Evolutionary conservation across 768 basidiomycete species (phyloP), one percentile per base, ranked within the genome.

Genomic region (Tulasnella sp.): DNA sequence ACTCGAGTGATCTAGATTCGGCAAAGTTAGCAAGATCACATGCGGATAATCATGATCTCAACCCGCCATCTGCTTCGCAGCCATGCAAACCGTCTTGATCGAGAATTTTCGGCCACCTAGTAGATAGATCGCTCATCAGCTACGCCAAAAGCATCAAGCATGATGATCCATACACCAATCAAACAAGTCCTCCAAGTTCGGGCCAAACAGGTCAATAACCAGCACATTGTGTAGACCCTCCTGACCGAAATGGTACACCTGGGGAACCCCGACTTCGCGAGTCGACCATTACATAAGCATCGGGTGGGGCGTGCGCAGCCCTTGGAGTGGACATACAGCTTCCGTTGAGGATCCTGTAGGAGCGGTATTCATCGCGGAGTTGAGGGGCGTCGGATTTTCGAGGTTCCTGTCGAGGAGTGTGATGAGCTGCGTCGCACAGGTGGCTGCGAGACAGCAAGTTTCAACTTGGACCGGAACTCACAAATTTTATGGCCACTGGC

Each of bases 31-130:
- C 39, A 66, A 67, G 62, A 72, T 35, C 62, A 69, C 72, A 39
- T 67, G 62, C 11, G 35, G 67, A 32, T 3, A 52, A 69, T 67
- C 34, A 11, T 63, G 52, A 19, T 29, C 34, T 35, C 39, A 39
- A 78, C 86, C 73, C 74, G 92, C 92, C 92, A 94, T 99, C 81
- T 99, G 97, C 81, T 92, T 98, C 19, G 97, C 97, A 67, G 93
- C 91, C 96, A 99, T 94, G 79, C 94, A 97, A 34, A 98, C 96
- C 0, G 96, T 98, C 86, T 99, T 99, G 80, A 96, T 89, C 68
- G 88, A 88, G 82, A 98, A 99, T 82, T 98, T 98, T 76, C 96
- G 90, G n/a, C 90, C 52, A 29, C 88, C 52, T 59, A 29, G 32
- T 14, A 12, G 0, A 29, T 29, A 32, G 79, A 95, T n/a, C 22